Evolutionary conservation across 495 filamentous ascomycete species (phyloP).

Genomic region (Neurospora tetrasperma): DNA sequence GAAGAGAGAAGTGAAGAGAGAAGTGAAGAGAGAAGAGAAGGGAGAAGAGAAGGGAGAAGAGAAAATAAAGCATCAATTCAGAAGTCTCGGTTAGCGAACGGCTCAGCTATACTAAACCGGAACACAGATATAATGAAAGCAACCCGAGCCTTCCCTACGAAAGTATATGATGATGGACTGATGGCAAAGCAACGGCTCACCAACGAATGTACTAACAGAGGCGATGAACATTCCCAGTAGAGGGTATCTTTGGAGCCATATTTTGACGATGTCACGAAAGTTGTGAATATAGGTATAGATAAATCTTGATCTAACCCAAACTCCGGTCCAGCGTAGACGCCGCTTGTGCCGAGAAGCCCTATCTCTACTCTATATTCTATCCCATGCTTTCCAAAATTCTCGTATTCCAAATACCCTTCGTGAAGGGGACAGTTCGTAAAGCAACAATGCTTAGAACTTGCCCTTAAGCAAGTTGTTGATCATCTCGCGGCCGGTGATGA

Average conservation of each 20-base stretch:
- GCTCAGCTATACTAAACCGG: no score
- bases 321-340: background rate
- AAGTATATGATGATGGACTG: background rate
- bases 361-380: background rate
- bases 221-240: background rate
- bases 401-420: background rate
- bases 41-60: no score
- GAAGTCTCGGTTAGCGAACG: no score
- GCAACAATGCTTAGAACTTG: slow-evolving; percentile 48
- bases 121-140: no score
- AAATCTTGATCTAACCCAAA: background rate
- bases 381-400: background rate
- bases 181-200: no score
- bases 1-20: no score
- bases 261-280: background rate
- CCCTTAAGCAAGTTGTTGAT: slow-evolving; percentile 54
- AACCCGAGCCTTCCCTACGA: no score
- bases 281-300: background rate
- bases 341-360: background rate
- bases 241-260: background rate
- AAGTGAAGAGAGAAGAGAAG: no score
- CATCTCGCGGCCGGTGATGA: slow-evolving; percentile 64
- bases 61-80: no score
- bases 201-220: background rate
- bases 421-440: no score